Evolutionary conservation across 805 yeast species (phyloP).

Genomic region (Candida odintsovae): DNA sequence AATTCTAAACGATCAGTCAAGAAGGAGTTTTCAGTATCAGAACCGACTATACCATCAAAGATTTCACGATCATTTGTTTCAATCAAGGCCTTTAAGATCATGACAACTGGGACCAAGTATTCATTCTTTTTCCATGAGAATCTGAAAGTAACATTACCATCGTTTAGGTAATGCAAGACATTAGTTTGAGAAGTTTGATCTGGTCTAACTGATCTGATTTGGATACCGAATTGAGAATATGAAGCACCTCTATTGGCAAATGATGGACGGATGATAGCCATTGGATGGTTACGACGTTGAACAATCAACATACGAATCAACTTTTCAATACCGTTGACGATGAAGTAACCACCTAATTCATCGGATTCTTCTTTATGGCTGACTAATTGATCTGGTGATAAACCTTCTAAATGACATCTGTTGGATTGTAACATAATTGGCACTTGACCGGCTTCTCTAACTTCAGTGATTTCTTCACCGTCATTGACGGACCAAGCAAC

Average conservation of each 20-base stretch:
- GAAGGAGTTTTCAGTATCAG: constrained; percentile 82
- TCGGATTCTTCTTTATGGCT: constrained; percentile 82
- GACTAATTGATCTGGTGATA: constrained; percentile 81
- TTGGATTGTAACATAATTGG: constrained; percentile 91
- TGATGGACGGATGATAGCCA: constrained; percentile 95
- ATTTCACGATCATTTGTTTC: constrained; percentile 94
- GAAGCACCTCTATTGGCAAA: constrained; percentile 91
- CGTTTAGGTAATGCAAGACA: constrained; percentile 91
- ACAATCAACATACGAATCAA: constrained; percentile 95
- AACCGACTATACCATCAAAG: constrained; percentile 92
- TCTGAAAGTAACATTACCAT: constrained; percentile 94
- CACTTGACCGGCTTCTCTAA: constrained; percentile 84
- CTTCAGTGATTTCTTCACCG: constrained; percentile 74
- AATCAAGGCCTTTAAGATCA: constrained; percentile 84
- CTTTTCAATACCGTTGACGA: constrained; percentile 93
- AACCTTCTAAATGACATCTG: constrained; percentile 81
- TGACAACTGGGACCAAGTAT: constrained; percentile 85
- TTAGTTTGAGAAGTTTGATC: constrained; percentile 98
- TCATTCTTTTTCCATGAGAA: constrained; percentile 97
- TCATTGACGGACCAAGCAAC: constrained; percentile 84
- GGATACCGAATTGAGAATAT: constrained; percentile 87
- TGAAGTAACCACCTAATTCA: constrained; percentile 94
- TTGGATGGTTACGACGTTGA: constrained; percentile 95
- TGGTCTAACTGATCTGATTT: constrained; percentile 89
- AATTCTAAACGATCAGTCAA: constrained; percentile 97